These are phyloP conservation scores for Tricholoma sp. DNA, from an alignment of 768 basidiomycete genomes.

Conservation along the genomic window DNA sequence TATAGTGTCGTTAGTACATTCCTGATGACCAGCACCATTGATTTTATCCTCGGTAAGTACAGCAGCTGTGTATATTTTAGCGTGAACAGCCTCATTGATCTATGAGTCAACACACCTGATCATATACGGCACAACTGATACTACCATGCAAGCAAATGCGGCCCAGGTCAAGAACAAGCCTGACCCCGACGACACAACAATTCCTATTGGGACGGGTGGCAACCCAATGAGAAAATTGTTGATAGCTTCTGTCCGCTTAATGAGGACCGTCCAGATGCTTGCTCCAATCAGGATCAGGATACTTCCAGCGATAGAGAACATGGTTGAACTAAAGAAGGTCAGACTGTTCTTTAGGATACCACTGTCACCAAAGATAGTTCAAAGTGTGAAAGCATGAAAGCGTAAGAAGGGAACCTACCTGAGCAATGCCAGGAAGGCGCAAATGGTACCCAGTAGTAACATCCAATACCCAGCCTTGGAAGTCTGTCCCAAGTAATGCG, in stretches of 20 bases:
- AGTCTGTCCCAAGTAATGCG: slow-evolving; percentile 55
- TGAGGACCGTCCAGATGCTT: slow-evolving; percentile 72
- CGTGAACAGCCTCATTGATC: background rate
- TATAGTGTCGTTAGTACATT: background rate
- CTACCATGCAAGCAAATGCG: slow-evolving; percentile 60
- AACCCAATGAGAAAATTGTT: slow-evolving; percentile 45
- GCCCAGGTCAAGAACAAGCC: slow-evolving; percentile 72
- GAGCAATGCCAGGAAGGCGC: slow-evolving; percentile 57
- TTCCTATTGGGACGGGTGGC: slow-evolving; percentile 47
- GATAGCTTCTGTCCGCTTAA: slow-evolving; percentile 57
- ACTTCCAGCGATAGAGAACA: slow-evolving; percentile 55
- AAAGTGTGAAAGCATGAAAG: background rate
- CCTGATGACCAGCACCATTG: slow-evolving; percentile 18
- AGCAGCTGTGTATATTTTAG: slow-evolving; percentile 49
- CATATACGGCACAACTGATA: slow-evolving; percentile 71
- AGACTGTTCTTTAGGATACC: slow-evolving; percentile 61
- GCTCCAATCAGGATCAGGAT: slow-evolving; percentile 64
- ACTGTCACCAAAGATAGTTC: slow-evolving; percentile 28
- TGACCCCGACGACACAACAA: slow-evolving; percentile 54
- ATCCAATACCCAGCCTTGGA: slow-evolving; percentile 74
- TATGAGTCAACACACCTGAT: slow-evolving; percentile 49
- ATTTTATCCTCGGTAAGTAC: slow-evolving; percentile 70
- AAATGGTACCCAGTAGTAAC: slow-evolving; percentile 66
- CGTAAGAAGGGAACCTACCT: slow-evolving; percentile 41
- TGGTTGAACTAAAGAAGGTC: slow-evolving; percentile 64